phyloP scores from a whole-genome alignment of 208 protist genomes.

The Leishmania braziliensis region DNA sequence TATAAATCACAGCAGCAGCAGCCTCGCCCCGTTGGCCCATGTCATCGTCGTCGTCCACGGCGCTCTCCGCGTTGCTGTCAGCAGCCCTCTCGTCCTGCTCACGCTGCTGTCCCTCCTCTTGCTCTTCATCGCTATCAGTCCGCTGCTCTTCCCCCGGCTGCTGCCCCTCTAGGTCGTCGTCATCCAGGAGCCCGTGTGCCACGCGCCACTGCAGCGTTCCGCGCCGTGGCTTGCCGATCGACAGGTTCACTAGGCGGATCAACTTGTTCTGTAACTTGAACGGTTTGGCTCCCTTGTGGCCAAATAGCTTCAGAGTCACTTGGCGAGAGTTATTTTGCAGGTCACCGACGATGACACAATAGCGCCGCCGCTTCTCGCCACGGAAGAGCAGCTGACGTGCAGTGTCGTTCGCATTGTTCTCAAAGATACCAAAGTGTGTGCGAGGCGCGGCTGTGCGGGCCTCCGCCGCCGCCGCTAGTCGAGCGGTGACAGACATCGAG shows the following conservation, averaged over 20 bases:
- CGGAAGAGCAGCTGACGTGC: constrained; percentile 80
- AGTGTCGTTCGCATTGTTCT: constrained; percentile 57
- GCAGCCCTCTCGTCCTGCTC: constrained; percentile 3
- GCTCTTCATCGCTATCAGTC: background rate
- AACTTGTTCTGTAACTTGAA: constrained; percentile 87
- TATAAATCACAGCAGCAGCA: background rate
- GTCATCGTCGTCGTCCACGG: background rate
- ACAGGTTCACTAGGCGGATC: constrained; percentile 85
- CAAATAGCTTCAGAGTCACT: constrained; percentile 81
- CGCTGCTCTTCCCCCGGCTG: constrained; percentile 8
- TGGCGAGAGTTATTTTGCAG: constrained; percentile 56
- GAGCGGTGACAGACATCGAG: constrained; percentile 20
- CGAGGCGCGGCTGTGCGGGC: constrained; percentile 23
- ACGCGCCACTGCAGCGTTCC: constrained; percentile 31
- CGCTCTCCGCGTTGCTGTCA: background rate
- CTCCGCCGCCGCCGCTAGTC: constrained; percentile 24
- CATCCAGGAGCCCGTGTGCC: constrained; percentile 16
- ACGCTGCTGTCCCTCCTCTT: background rate
- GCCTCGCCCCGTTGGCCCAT: background rate
- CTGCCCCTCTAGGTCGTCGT: constrained; percentile 4
- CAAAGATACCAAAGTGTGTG: constrained; percentile 38
- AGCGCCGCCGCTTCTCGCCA: constrained; percentile 81
- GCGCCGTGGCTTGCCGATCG: constrained; percentile 63
- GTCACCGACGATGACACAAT: constrained; percentile 84
- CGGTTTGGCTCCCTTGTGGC: constrained; percentile 79